Conservation (phyloP, 2,329 filamentous ascomycete species). For the Chalaropsis ovoidea region DNA sequence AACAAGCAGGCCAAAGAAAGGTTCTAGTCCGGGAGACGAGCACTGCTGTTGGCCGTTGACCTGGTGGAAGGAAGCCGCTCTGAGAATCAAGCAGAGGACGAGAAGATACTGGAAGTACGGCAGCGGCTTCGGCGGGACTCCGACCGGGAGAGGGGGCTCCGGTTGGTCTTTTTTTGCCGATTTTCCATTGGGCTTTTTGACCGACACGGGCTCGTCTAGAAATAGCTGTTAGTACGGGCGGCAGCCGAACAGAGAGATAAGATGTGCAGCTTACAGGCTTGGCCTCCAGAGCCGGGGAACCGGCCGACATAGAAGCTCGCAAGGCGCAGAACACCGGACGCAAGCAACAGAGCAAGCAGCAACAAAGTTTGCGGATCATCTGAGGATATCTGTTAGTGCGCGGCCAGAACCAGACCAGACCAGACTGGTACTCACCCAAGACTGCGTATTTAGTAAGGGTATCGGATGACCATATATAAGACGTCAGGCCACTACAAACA, state of each 20-base stretch:
- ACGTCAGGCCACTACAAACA: slow-evolving; percentile 15
- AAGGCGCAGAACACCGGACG: slow-evolving; percentile 32
- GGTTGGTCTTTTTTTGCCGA: not conserved
- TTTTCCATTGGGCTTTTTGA: slow-evolving; percentile 1
- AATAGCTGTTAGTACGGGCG: slow-evolving; percentile 1
- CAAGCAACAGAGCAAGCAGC: slow-evolving; percentile 39
- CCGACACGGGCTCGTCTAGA: slow-evolving; percentile 16
- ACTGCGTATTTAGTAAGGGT: slow-evolving; percentile 24
- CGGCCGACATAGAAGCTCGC: slow-evolving; percentile 27
- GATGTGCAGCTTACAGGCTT: slow-evolving; percentile 9
- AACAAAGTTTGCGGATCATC: slow-evolving; percentile 25
- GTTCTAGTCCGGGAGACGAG: slow-evolving; percentile 42
- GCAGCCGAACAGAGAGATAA: not conserved
- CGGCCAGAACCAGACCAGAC: not conserved
- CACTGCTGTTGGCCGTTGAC: slow-evolving; percentile 43
- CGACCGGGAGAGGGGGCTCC: slow-evolving; percentile 23
- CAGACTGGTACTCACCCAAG: slow-evolving; percentile 20
- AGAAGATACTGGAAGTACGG: slow-evolving; percentile 39
- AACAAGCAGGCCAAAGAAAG: slow-evolving; percentile 20
- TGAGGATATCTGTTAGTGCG: not conserved
- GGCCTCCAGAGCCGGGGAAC: slow-evolving; percentile 29
- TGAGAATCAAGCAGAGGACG: slow-evolving; percentile 37
- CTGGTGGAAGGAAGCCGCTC: slow-evolving; percentile 41
- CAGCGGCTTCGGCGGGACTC: slow-evolving; percentile 39
- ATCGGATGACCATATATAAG: slow-evolving; percentile 21